These are phyloP conservation scores for Sarocladium strictum DNA, from an alignment of 2,329 filamentous ascomycete genomes.

Conservation along the genomic window DNA sequence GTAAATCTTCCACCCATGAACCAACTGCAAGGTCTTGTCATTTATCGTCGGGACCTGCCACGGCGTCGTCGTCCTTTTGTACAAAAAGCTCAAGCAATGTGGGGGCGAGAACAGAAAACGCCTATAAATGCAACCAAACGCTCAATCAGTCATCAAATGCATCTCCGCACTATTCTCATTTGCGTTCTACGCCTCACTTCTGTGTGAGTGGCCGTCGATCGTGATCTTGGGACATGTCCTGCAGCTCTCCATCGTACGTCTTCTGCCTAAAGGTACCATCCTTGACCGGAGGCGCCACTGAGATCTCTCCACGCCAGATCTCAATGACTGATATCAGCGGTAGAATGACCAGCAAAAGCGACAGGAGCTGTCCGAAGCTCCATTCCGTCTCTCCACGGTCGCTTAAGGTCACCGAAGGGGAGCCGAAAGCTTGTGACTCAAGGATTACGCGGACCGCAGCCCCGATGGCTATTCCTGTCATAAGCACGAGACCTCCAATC, in stretches of 20 bases:
- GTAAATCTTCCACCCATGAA: no score
- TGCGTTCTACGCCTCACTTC: not conserved
- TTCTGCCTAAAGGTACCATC: constrained; percentile 23
- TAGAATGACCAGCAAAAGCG: constrained; percentile 52
- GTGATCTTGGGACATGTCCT: not conserved
- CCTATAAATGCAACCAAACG: not conserved
- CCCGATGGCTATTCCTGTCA: constrained; percentile 51
- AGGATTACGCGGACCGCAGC: constrained; percentile 51
- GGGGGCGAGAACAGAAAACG: not conserved
- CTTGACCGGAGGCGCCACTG: constrained; percentile 34
- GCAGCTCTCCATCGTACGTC: constrained; percentile 32
- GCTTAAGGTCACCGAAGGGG: constrained; percentile 40
- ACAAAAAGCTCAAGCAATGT: not conserved
- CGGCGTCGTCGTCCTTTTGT: no score
- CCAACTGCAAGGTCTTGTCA: no score
- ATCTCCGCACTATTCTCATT: not conserved
- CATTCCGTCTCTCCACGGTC: constrained; percentile 51
- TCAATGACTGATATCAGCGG: constrained; percentile 55
- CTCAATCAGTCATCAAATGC: not conserved
- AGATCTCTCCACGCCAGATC: constrained; percentile 46
- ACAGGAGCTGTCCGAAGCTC: constrained; percentile 59
- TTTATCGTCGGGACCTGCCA: no score
- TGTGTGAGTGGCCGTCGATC: not conserved
- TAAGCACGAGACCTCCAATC: constrained; percentile 46
- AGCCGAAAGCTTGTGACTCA: constrained; percentile 55